A percentile compares a stretch with the other conserved stretches of the same genome.
These are phyloP conservation scores for Zygosaccharomyces siamensis DNA, from an alignment of 805 yeast genomes.

Conservation along the genomic window DNA sequence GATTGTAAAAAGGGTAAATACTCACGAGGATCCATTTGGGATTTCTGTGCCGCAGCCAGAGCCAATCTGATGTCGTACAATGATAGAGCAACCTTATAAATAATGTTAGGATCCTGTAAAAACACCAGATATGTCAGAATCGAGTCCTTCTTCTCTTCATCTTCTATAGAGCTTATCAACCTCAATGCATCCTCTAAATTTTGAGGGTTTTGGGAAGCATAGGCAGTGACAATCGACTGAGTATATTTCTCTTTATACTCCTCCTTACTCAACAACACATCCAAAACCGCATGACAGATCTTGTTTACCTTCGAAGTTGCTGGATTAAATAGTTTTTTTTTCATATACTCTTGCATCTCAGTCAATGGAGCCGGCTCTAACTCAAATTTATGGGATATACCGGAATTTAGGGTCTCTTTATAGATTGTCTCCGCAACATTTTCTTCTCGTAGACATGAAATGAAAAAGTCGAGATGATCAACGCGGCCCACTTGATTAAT, in stretches of 20 bases:
- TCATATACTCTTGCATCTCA: conserved; percentile 40
- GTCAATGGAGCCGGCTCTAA: conserved; percentile 31
- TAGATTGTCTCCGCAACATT: conserved; percentile 81
- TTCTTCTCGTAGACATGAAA: conserved; percentile 80
- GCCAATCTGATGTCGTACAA: conserved; percentile 79
- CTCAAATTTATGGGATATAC: conserved; percentile 29
- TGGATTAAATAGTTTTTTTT: conserved; percentile 38
- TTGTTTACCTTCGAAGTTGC: conserved; percentile 60
- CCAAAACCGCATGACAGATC: conserved; percentile 67
- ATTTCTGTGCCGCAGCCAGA: conserved; percentile 84
- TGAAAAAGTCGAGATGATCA: conserved; percentile 78
- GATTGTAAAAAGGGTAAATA: conserved; percentile 87
- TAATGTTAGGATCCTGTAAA: conserved; percentile 78
- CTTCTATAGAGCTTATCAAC: conserved; percentile 51
- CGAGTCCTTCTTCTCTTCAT: conserved; percentile 49
- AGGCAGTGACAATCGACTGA: conserved; percentile 82
- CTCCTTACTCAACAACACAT: conserved; percentile 46
- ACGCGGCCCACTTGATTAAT: conserved; percentile 64
- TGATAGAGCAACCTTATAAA: conserved; percentile 76
- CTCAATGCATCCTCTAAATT: conserved; percentile 69
- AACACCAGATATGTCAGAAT: conserved; percentile 83
- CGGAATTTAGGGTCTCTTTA: conserved; percentile 54
- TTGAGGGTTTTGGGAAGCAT: conserved; percentile 88
- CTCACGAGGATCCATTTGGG: conserved; percentile 97
- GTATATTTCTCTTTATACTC: conserved; percentile 53